Evolutionary conservation across 805 yeast genomes (phyloP).

Genomic region (Candida schatavii): DNA sequence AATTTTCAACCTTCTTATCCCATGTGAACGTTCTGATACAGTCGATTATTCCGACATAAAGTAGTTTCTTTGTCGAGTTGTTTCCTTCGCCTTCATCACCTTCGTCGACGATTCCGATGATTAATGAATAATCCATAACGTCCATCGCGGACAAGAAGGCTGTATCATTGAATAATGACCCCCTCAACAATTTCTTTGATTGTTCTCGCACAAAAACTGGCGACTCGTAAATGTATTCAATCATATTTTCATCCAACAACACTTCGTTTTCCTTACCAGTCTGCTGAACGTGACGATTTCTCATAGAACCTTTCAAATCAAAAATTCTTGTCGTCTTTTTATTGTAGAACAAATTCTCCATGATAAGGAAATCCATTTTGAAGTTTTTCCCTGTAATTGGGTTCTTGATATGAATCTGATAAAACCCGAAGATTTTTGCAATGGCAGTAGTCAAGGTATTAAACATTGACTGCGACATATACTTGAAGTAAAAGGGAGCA

Average conservation of each 20-base stretch:
- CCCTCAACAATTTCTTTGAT: slow-evolving; percentile 78
- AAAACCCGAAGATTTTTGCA: slow-evolving; percentile 93
- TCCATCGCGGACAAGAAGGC: slow-evolving; percentile 93
- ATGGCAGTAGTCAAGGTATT: slow-evolving; percentile 93
- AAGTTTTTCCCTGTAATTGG: slow-evolving; percentile 71
- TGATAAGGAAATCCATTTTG: slow-evolving; percentile 86
- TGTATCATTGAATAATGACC: slow-evolving; percentile 94
- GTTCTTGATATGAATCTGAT: slow-evolving; percentile 86
- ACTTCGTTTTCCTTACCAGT: slow-evolving; percentile 96
- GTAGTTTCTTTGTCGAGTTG: slow-evolving; percentile 51
- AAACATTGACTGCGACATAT: slow-evolving; percentile 91
- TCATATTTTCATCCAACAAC: slow-evolving; percentile 94
- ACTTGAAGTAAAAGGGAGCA: slow-evolving; percentile 95
- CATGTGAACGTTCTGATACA: slow-evolving; percentile 95
- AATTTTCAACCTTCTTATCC: slow-evolving; percentile 97
- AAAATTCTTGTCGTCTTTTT: slow-evolving; percentile 80
- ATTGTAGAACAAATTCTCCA: slow-evolving; percentile 92
- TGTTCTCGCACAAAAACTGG: slow-evolving; percentile 93
- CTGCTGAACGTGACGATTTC: slow-evolving; percentile 94
- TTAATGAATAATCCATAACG: slow-evolving; percentile 97
- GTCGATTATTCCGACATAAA: slow-evolving; percentile 92
- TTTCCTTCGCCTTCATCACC: slow-evolving; percentile 34
- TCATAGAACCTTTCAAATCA: slow-evolving; percentile 96
- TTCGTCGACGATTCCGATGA: slow-evolving; percentile 64
- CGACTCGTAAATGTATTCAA: slow-evolving; percentile 92